Base-by-base conservation (phyloP, 2,329 filamentous ascomycete genomes). In the Sordariomycetes sp. region DNA sequence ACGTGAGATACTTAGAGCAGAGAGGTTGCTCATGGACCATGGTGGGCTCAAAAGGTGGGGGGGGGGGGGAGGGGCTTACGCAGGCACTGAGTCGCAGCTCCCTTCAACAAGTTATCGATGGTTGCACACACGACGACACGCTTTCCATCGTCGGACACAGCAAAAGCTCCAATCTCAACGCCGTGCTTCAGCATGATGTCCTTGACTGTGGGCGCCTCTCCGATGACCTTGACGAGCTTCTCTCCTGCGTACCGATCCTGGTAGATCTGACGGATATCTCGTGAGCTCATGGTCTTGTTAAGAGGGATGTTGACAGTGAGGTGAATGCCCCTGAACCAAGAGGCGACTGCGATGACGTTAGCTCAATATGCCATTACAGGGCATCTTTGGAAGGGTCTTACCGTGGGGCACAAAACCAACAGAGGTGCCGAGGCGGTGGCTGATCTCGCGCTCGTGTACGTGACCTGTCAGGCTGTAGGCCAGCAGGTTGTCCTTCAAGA, bases 241-340 rank as follows among this genome's bases (percentile, higher is more conserved):
- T 96, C 92, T 33, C 88, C 88, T 6, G 90, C 90, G 52, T 94
- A 98, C 17, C 90, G 77, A 49, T 96, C 90, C 61, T 96, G 90
- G 69, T 94, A 98, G 38, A 96, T 68, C 52, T 94, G 86, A 41
- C 92, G 79, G 46, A 98, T 86, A 54, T 96, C 88, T 34, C 92
- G 82, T 27, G 85, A 88, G 3, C 79, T 85, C 84, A 96, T 93
- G 40, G 76, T 72, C 59, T 90, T 73, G 51, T 82, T 82, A 8
- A 98, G 70, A 10, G 90, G 90, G 32, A 96, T 85, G 52, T 79
- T 87, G 58, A 96, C 88, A 25, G 87, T 90, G 60, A 88, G 84
- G 54, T 86, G 79, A 47, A 96, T 96, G 43, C 90, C 90, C 53
- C 93, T 82, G 74, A 96, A 96, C 90, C 87, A 96, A 11, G 82